phyloP scores from a whole-genome alignment of 2,329 filamentous ascomycete species.

The Nigrograna mackinnonii region DNA sequence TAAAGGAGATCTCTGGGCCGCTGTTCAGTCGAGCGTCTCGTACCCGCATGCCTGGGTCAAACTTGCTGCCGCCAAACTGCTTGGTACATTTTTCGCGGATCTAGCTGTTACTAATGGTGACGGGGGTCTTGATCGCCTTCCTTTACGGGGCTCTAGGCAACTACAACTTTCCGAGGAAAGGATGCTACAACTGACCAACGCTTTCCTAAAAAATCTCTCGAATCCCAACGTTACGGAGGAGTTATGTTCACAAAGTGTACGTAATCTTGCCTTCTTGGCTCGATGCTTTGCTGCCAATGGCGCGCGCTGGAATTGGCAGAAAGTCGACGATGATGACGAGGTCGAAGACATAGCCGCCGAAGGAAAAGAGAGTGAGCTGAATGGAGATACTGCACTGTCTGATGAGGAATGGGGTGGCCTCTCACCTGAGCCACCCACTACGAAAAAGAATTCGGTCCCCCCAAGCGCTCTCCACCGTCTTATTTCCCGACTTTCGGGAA shows the following conservation, averaged over 20 bases:
- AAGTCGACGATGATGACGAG: slow-evolving; percentile 47
- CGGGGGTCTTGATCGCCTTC: slow-evolving; percentile 57
- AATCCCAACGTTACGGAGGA: slow-evolving; percentile 69
- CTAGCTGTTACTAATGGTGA: slow-evolving; percentile 68
- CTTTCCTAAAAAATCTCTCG: slow-evolving; percentile 63
- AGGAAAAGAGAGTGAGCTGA: slow-evolving; percentile 44
- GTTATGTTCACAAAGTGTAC: slow-evolving; percentile 76
- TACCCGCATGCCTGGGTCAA: slow-evolving; percentile 77
- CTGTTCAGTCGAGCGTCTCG: slow-evolving; percentile 69
- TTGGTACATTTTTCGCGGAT: slow-evolving; percentile 79
- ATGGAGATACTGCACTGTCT: slow-evolving; percentile 26
- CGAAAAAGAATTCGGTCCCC: slow-evolving; percentile 25
- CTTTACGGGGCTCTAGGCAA: slow-evolving; percentile 71
- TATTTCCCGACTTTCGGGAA: slow-evolving; percentile 75
- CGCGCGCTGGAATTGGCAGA: slow-evolving; percentile 48
- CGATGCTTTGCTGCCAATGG: slow-evolving; percentile 65
- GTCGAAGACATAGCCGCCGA: slow-evolving; percentile 48
- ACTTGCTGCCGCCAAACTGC: slow-evolving; percentile 72
- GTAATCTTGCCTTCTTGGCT: slow-evolving; percentile 82
- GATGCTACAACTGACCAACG: slow-evolving; percentile 62
- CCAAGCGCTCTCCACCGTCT: slow-evolving; percentile 70
- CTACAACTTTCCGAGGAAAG: slow-evolving; percentile 67
- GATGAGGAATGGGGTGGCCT: slow-evolving; percentile 35
- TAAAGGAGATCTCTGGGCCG: slow-evolving; percentile 70
- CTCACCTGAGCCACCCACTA: slow-evolving; percentile 20